phyloP scores from a whole-genome alignment of 2,329 filamentous ascomycete species.

The Paramyrothecium sp. region DNA sequence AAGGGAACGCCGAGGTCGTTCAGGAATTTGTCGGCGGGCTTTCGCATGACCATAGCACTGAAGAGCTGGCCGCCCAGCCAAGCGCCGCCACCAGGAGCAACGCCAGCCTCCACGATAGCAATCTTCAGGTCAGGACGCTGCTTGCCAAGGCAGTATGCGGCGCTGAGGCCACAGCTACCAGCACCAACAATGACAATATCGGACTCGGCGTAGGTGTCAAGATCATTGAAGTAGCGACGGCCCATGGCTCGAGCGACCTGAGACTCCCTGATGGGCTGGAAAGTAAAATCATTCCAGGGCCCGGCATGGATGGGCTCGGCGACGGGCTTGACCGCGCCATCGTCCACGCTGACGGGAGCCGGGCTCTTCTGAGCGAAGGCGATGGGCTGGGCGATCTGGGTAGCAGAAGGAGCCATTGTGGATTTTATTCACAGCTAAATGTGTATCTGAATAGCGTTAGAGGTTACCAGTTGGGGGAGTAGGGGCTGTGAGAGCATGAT shows the following conservation, averaged over 20 bases:
- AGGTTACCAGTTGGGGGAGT: slow-evolving; percentile 17
- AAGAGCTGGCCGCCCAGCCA: slow-evolving; percentile 95
- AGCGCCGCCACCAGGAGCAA: slow-evolving; percentile 83
- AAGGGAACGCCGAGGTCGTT: slow-evolving; percentile 78
- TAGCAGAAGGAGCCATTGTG: slow-evolving; percentile 78
- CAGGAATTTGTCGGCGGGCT: slow-evolving; percentile 84
- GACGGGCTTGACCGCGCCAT: slow-evolving; percentile 26
- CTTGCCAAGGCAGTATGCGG: slow-evolving; percentile 81
- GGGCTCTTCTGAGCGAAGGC: not conserved
- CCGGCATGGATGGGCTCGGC: slow-evolving; percentile 59
- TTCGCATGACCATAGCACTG: slow-evolving; percentile 93
- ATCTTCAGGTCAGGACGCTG: slow-evolving; percentile 88
- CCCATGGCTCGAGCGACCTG: slow-evolving; percentile 94
- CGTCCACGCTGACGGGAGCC: not conserved
- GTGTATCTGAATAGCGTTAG: slow-evolving; percentile 25
- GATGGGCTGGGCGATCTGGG: slow-evolving; percentile 26
- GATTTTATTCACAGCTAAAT: slow-evolving; percentile 11
- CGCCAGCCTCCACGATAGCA: slow-evolving; percentile 84
- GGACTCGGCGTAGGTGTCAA: slow-evolving; percentile 86
- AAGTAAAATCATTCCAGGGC: slow-evolving; percentile 82
- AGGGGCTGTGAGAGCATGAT: slow-evolving; percentile 75
- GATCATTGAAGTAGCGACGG: slow-evolving; percentile 85
- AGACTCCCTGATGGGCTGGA: slow-evolving; percentile 84
- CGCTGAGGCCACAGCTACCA: slow-evolving; percentile 81
- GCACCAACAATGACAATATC: slow-evolving; percentile 93